Base-by-base conservation (phyloP, 805 yeast species). In the Metschnikowia reukaufii region DNA sequence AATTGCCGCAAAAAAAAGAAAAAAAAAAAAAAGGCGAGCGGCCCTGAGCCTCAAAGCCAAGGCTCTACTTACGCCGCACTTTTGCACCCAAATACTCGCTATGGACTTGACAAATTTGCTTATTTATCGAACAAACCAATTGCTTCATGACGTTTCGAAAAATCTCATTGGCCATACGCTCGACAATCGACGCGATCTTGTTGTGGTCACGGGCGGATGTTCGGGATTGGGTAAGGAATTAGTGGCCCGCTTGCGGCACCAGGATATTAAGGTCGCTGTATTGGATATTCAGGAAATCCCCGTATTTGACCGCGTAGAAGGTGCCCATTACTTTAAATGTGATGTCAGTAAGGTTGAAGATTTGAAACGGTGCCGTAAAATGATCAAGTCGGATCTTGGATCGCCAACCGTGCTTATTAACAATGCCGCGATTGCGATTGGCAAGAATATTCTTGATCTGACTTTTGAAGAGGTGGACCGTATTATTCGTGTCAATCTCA, bases 201-300 rank as follows among this genome's bases (percentile, higher is more conserved):
- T 82, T 0, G 65, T 90, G 4, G 70, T 92, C 17, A 91, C 98
- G 0, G 98, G 98, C 0, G 98, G 97, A 0, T 62, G 78, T 3
- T 69, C 81, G 0, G 98, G 97, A 0, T 70, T 92, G 8, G 98
- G 98, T 0, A 68, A 67, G 35, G 86, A 81, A 51, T 51, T 92
- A 3, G 87, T 76, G 0, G 51, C 55, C 13, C 58, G 59, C 19
- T 75, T 91, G 44, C 63, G 68, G 5, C 52, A 53, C 6, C 60
- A 67, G 19, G 74, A 73, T 0, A 76, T 80, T 9, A 73, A 62
- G 21, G 85, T 88, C 0, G 81, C 86, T 1, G 86, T 86, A 0
- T 68, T 88, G 36, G 97, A 92, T 57, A 53, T 87, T 2, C 42
- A 42, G 13, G 44, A 66, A n/a, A 82, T 84, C 1, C 50, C 46